Evolutionary conservation across 2,329 filamentous ascomycete species (phyloP).

Genomic region (Lecanosticta acicola): DNA sequence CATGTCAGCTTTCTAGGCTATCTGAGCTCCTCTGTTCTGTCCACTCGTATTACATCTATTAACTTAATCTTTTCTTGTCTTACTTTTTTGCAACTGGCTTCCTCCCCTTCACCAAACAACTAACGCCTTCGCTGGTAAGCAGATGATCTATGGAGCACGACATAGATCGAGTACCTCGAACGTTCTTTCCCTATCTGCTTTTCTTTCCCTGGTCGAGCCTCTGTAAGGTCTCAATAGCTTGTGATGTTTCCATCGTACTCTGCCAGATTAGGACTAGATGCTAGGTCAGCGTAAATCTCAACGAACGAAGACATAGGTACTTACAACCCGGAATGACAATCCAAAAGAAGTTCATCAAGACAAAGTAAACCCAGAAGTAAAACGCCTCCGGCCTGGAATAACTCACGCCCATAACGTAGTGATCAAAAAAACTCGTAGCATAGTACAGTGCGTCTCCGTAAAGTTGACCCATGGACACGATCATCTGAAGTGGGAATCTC

Average conservation of each 20-base stretch:
- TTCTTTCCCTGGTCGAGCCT: constrained; percentile 24
- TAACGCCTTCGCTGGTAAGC: constrained; percentile 6
- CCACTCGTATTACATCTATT: not conserved
- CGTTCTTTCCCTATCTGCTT: constrained; percentile 5
- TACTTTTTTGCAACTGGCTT: not conserved
- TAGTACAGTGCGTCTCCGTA: constrained; percentile 62
- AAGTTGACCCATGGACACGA: constrained; percentile 58
- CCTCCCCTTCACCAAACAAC: not conserved
- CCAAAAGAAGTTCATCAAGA: constrained; percentile 63
- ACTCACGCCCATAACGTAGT: constrained; percentile 48
- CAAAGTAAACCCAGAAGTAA: constrained; percentile 63
- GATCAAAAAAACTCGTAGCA: constrained; percentile 57
- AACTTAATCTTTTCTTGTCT: not conserved
- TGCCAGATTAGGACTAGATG: constrained; percentile 27
- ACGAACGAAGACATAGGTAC: constrained; percentile 24
- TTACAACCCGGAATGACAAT: constrained; percentile 55
- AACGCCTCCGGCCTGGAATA: constrained; percentile 58
- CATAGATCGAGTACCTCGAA: too few relatives aligned
- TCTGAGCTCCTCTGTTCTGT: too few relatives aligned
- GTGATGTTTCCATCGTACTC: constrained; percentile 19
- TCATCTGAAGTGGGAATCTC: constrained; percentile 54
- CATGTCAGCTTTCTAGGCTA: too few relatives aligned
- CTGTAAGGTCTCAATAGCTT: constrained; percentile 21
- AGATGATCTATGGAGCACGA: too few relatives aligned
- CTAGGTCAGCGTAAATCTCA: constrained; percentile 7